phyloP scores from a whole-genome alignment of 306 rosid species.

The Calophaca sinica region DNA sequence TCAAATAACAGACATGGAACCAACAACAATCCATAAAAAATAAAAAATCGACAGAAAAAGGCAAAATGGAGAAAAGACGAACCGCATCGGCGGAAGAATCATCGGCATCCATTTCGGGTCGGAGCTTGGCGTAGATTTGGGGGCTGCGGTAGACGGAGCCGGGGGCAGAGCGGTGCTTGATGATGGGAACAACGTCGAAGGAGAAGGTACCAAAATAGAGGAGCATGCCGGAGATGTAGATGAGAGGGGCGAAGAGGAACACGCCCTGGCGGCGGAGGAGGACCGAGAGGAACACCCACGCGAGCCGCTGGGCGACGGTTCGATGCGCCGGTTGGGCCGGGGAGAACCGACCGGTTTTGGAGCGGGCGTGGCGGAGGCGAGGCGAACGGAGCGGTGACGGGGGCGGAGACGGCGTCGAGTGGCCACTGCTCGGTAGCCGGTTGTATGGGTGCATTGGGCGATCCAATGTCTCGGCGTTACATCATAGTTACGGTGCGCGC shows the following conservation, averaged over 20 bases:
- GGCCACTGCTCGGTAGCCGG: conserved; percentile 85
- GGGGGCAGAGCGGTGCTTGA: conserved; percentile 72
- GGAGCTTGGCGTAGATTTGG: conserved; percentile 69
- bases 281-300: conserved; percentile 75
- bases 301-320: conserved; percentile 65
- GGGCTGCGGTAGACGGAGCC: conserved; percentile 91
- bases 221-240: conserved; percentile 82
- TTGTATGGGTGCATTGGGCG: conserved; percentile 71
- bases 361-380: conserved; percentile 65
- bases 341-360: conserved; percentile 59
- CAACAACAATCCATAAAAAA: conserved; percentile 6
- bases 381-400: conserved; percentile 80
- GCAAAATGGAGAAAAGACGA: conserved; percentile 34
- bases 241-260: conserved; percentile 82
- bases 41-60: neutral
- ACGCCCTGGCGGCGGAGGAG: conserved; percentile 90
- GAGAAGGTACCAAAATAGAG: conserved; percentile 87
- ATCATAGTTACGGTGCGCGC: conserved; percentile 10
- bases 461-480: conserved; percentile 26
- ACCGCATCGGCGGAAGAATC: conserved; percentile 83
- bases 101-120: conserved; percentile 74
- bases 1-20: neutral
- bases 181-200: conserved; percentile 73
- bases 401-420: conserved; percentile 77
- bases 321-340: conserved; percentile 57